Conservation (phyloP, 2,329 filamentous ascomycete genomes). For the Arthrobotrys pseudoclavata region DNA sequence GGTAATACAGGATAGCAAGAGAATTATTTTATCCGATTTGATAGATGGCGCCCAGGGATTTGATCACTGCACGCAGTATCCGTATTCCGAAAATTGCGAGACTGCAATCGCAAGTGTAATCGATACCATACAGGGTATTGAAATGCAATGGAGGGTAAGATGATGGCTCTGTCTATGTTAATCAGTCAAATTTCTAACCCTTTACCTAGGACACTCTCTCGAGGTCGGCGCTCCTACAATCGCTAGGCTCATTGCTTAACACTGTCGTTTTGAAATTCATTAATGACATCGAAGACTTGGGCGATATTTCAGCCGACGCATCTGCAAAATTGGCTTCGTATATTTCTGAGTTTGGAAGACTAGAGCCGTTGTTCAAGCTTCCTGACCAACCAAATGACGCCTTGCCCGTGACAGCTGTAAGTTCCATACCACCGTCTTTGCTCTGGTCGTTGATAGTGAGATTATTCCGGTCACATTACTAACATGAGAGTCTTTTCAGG, state of each 20-base stretch:
- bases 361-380: slow-evolving; percentile 60
- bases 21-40: slow-evolving; percentile 60
- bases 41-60: slow-evolving; percentile 63
- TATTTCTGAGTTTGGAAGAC: slow-evolving; percentile 57
- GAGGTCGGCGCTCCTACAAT: slow-evolving; percentile 61
- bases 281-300: slow-evolving; percentile 62
- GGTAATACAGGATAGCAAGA: slow-evolving; percentile 46
- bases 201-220: slow-evolving; percentile 60
- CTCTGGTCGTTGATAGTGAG: too few species aligned
- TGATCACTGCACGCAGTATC: slow-evolving; percentile 61
- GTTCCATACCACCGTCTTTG: neutral
- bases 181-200: neutral
- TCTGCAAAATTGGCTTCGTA: slow-evolving; percentile 61
- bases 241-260: slow-evolving; percentile 62
- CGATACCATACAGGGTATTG: slow-evolving; percentile 71
- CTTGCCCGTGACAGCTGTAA: slow-evolving; percentile 57
- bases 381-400: slow-evolving; percentile 43
- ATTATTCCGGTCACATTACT: too few species aligned
- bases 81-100: slow-evolving; percentile 64
- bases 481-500: too few species aligned
- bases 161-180: neutral
- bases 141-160: slow-evolving; percentile 60
- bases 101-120: slow-evolving; percentile 73
- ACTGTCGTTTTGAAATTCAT: slow-evolving; percentile 62
- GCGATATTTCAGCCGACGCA: slow-evolving; percentile 62